A percentile compares a stretch with the other conserved stretches of the same genome.
Evolutionary conservation across 1,139 yeast species (phyloP).

Genomic region (Pichiaceae sp.): DNA sequence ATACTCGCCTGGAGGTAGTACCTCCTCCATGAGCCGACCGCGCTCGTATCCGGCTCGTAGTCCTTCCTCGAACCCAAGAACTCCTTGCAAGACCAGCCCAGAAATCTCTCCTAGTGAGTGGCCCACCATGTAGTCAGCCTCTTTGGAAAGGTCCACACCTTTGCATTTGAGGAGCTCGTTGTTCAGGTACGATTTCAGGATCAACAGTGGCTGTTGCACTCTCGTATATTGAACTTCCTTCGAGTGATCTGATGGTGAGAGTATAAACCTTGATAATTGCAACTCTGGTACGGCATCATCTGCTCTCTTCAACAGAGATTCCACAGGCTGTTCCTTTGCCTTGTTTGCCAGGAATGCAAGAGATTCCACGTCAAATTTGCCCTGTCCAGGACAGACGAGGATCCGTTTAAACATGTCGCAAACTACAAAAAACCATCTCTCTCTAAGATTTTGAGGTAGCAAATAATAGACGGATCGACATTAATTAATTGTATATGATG

Average conservation of each 20-base stretch:
- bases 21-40: conserved; percentile 25
- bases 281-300: conserved; percentile 13
- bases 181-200: conserved; percentile 21
- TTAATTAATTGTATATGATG: too few relatives aligned
- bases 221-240: conserved; percentile 18
- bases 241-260: conserved; percentile 5
- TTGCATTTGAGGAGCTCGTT: conserved; percentile 12
- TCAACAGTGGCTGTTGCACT: conserved; percentile 26
- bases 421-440: too few relatives aligned
- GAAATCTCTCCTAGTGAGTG: conserved; percentile 29
- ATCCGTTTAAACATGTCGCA: conserved; percentile 8
- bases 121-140: conserved; percentile 22
- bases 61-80: conserved; percentile 19
- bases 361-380: conserved; percentile 13
- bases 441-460: too few relatives aligned
- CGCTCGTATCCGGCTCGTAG: conserved; percentile 19
- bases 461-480: too few relatives aligned
- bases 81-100: conserved; percentile 20
- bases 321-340: conserved; percentile 6
- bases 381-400: conserved; percentile 24
- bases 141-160: conserved; percentile 15
- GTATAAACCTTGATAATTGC: conserved; percentile 10
- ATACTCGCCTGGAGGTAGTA: conserved; percentile 10
- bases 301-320: conserved; percentile 8
- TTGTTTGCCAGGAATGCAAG: conserved; percentile 7